Evolutionary conservation across 768 basidiomycete genomes (phyloP).

Genomic region (Holtermannia corniformis): DNA sequence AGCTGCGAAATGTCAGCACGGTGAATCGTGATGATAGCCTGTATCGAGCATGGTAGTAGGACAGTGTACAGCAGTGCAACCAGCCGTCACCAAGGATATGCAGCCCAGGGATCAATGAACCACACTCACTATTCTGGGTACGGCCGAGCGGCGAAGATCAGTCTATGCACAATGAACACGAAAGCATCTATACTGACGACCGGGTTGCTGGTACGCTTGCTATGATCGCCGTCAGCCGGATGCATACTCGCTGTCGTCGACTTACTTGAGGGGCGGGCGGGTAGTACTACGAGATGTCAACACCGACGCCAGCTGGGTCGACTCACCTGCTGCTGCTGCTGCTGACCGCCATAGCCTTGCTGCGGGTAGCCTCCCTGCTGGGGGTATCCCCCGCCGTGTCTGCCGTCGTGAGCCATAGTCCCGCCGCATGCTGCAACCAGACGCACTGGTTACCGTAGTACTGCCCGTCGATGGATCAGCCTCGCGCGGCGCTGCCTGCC

Average conservation of each 20-base stretch:
- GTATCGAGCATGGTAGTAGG: neutral
- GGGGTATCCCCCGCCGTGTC: conserved; percentile 12
- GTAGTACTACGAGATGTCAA: conserved; percentile 17
- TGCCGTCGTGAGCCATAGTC: conserved; percentile 7
- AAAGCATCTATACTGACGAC: conserved; percentile 12
- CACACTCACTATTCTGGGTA: conserved; percentile 27
- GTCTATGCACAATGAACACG: neutral
- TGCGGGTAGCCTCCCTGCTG: conserved; percentile 19
- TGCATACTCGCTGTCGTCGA: neutral
- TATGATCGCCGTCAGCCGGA: neutral
- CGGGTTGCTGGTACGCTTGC: conserved; percentile 30
- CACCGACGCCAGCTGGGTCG: conserved; percentile 12
- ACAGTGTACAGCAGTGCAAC: neutral
- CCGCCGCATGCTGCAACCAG: conserved; percentile 3
- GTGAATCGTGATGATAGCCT: neutral
- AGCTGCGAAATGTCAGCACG: conserved; percentile 16
- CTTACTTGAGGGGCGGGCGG: conserved; percentile 29
- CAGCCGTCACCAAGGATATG: no score
- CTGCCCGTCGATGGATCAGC: no score
- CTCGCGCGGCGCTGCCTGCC: no score
- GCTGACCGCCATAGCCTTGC: conserved; percentile 6
- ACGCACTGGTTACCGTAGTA: conserved; percentile 34
- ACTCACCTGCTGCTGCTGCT: conserved; percentile 3
- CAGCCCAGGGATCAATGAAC: neutral
- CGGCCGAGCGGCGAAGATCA: neutral